Evolutionary conservation across 306 rosid species (phyloP).

Genomic region (Hippophae tibetana): DNA sequence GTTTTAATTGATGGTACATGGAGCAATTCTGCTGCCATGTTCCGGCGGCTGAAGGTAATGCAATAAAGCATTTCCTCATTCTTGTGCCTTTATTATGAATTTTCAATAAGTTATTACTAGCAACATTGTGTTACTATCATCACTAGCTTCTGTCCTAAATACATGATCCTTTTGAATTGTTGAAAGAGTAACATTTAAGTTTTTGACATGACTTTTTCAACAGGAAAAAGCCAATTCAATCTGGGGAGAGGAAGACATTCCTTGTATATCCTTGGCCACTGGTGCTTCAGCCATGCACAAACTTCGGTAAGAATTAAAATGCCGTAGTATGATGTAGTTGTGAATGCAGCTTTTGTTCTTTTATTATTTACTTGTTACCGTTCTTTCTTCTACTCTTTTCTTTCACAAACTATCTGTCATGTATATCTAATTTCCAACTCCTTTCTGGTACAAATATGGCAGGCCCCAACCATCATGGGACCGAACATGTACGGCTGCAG

Average conservation of each 20-base stretch:
- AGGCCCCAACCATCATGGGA: conserved; percentile 99
- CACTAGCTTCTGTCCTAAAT: no score
- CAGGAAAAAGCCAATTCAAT: conserved; percentile 65
- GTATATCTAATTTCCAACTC: conserved; percentile 10
- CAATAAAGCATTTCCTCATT: conserved; percentile 13
- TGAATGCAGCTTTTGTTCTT: neutral
- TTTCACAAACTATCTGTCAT: neutral
- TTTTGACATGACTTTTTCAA: conserved; percentile 6
- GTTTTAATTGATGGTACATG: conserved; percentile 97
- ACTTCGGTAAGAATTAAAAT: conserved; percentile 56
- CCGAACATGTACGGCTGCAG: conserved; percentile 91
- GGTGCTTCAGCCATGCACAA: conserved; percentile 92
- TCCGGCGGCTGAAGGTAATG: conserved; percentile 79
- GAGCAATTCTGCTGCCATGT: conserved; percentile 95
- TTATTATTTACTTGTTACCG: neutral
- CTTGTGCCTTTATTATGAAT: neutral
- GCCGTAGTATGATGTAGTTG: neutral
- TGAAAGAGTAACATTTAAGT: no score
- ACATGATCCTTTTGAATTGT: no score
- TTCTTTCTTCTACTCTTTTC: neutral
- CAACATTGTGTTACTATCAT: no score
- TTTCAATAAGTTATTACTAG: no score
- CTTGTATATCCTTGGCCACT: conserved; percentile 60
- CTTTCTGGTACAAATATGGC: conserved; percentile 18
- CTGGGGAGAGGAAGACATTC: conserved; percentile 73